These are phyloP conservation scores for Chalciporus sp. DNA, from an alignment of 1,284 basidiomycete genomes.

Conservation along the genomic window DNA sequence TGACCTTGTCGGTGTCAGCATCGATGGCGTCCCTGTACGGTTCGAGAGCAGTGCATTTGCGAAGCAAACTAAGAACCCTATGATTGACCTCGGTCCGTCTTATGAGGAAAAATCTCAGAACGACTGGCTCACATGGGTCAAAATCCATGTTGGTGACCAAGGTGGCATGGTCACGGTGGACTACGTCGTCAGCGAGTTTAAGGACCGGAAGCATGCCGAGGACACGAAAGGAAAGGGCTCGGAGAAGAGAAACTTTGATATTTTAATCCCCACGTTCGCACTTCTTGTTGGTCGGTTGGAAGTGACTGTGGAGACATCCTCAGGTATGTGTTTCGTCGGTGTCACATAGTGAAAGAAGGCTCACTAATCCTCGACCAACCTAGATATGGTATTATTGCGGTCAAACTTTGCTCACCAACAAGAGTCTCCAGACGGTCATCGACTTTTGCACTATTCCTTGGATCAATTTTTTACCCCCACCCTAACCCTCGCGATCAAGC, in stretches of 20 bases:
- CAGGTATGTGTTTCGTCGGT: constrained; percentile 42
- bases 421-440: constrained; percentile 31
- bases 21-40: constrained; percentile 65
- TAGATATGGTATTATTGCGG: constrained; percentile 20
- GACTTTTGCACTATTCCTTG: constrained; percentile 56
- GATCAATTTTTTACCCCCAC: constrained; percentile 59
- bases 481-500: constrained; percentile 42
- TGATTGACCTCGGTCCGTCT: constrained; percentile 41
- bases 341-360: not conserved
- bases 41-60: constrained; percentile 51
- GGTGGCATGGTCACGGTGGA: constrained; percentile 59
- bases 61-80: constrained; percentile 38
- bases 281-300: constrained; percentile 66
- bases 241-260: constrained; percentile 39
- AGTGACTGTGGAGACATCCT: constrained; percentile 53
- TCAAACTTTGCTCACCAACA: constrained; percentile 33
- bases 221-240: constrained; percentile 38
- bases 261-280: constrained; percentile 69
- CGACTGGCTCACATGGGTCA: constrained; percentile 68
- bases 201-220: constrained; percentile 2
- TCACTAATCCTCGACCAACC: constrained; percentile 5
- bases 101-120: constrained; percentile 51
- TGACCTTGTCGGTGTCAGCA: constrained; percentile 57
- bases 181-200: constrained; percentile 52
- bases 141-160: constrained; percentile 53